Evolutionary conservation across 768 basidiomycete genomes (phyloP).

Genomic region (Aureoboletus auriporus): DNA sequence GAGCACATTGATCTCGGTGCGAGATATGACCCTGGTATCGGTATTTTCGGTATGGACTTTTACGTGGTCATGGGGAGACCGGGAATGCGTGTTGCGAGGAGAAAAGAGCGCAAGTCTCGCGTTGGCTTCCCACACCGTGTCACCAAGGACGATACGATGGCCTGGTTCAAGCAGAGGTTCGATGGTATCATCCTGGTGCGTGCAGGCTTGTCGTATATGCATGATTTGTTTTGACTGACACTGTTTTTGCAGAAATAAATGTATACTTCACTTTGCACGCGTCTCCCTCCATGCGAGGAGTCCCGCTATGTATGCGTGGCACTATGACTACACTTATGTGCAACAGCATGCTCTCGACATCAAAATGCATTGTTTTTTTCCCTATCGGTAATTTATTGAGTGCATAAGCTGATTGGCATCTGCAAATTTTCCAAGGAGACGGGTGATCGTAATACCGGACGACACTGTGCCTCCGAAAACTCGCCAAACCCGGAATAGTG

Average conservation of each 20-base stretch:
- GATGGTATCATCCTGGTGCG: conserved; percentile 93
- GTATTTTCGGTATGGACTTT: conserved; percentile 99
- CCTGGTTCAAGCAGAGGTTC: conserved; percentile 99
- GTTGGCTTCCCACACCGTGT: conserved; percentile 88
- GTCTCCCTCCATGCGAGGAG: conserved; percentile 5
- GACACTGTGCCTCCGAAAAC: no score
- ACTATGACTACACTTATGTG: conserved; percentile 24
- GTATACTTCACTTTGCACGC: conserved; percentile 1
- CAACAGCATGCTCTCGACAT: conserved; percentile 18
- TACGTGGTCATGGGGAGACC: conserved; percentile 97
- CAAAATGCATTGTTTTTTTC: conserved; percentile 18
- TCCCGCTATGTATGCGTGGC: conserved; percentile 19
- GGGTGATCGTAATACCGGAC: not conserved
- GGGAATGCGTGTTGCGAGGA: conserved; percentile 84
- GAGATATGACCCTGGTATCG: conserved; percentile 96
- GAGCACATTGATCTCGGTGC: conserved; percentile 99
- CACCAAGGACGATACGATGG: conserved; percentile 93
- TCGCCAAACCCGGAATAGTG: no score
- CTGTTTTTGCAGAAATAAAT: conserved; percentile 24
- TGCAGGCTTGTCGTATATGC: conserved; percentile 5
- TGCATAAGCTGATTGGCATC: no score
- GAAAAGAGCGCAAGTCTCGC: conserved; percentile 84
- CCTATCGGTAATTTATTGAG: not conserved
- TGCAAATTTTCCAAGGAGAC: not conserved
- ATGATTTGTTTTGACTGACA: not conserved